Evolutionary conservation across 257 asterid genomes (phyloP).

Genomic region (Avicennia marina): DNA sequence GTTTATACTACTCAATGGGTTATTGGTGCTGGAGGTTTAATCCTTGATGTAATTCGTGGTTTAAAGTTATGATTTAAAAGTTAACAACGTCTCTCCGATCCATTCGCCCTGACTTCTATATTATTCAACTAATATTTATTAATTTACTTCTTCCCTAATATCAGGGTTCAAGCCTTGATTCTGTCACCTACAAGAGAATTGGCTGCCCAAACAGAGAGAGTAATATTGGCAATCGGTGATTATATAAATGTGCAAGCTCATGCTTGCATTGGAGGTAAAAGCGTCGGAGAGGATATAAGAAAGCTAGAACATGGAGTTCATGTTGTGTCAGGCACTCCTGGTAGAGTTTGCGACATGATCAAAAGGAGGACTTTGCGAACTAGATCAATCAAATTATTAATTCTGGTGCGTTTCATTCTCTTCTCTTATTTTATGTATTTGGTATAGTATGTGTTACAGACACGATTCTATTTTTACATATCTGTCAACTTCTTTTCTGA

Average conservation of each 20-base stretch:
- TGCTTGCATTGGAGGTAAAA: constrained; percentile 97
- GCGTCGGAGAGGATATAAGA: constrained; percentile 91
- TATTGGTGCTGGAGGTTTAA: too few relatives aligned
- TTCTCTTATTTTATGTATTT: constrained; percentile 1
- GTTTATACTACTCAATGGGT: too few relatives aligned
- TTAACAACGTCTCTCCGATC: too few relatives aligned
- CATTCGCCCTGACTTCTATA: too few relatives aligned
- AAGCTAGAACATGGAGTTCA: constrained; percentile 96
- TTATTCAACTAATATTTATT: too few relatives aligned
- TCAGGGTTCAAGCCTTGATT: constrained; percentile 93
- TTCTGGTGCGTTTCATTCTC: constrained; percentile 53
- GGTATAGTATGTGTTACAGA: too few relatives aligned
- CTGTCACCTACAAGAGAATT: constrained; percentile 95
- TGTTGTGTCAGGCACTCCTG: constrained; percentile 99
- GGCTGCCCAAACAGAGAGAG: constrained; percentile 94
- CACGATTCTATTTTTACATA: too few relatives aligned
- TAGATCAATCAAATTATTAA: constrained; percentile 68
- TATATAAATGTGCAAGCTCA: constrained; percentile 84
- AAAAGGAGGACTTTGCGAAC: constrained; percentile 93
- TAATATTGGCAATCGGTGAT: constrained; percentile 85
- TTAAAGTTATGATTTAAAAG: too few relatives aligned
- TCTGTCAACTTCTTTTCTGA: too few relatives aligned
- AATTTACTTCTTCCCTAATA: background rate
- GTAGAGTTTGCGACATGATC: constrained; percentile 96
- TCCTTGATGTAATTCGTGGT: too few relatives aligned